These are phyloP conservation scores for Leccinum fibrillosum DNA, from an alignment of 768 basidiomycete genomes.

Conservation along the genomic window DNA sequence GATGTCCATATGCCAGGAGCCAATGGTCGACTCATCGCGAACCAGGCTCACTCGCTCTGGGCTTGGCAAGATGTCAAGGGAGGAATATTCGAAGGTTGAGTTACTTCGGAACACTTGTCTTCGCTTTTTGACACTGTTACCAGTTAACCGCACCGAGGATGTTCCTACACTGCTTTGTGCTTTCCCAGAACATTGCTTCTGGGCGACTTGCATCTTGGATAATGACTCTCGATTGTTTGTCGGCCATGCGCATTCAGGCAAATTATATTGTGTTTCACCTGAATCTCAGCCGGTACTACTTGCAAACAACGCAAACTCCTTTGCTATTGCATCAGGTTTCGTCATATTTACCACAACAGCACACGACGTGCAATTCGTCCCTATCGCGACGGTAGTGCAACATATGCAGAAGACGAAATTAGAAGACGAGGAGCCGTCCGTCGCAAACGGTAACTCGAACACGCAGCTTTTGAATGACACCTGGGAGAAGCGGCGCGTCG, in stretches of 20 bases:
- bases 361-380: slow-evolving; percentile 77
- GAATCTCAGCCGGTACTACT: slow-evolving; percentile 34
- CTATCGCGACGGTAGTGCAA: slow-evolving; percentile 28
- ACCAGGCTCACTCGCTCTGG: slow-evolving; percentile 13
- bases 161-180: slow-evolving; percentile 25
- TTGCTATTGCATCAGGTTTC: slow-evolving; percentile 68
- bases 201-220: slow-evolving; percentile 31
- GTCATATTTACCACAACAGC: slow-evolving; percentile 81
- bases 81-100: slow-evolving; percentile 44
- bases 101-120: background rate
- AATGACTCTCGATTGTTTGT: slow-evolving; percentile 41
- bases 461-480: slow-evolving; percentile 14
- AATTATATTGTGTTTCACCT: slow-evolving; percentile 50
- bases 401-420: slow-evolving; percentile 12
- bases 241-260: slow-evolving; percentile 64
- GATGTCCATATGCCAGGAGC: slow-evolving; percentile 28
- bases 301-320: slow-evolving; percentile 64
- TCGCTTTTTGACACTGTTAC: slow-evolving; percentile 2
- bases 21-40: slow-evolving; percentile 49
- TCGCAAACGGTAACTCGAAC: slow-evolving; percentile 21
- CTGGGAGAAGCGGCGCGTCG: slow-evolving; percentile 78
- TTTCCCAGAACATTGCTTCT: slow-evolving; percentile 63
- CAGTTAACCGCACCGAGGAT: slow-evolving; percentile 22
- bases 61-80: slow-evolving; percentile 48
- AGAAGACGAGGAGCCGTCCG: slow-evolving; percentile 17